Conservation (phyloP, 257 asterid species). For the Gentiana macrophylla region DNA sequence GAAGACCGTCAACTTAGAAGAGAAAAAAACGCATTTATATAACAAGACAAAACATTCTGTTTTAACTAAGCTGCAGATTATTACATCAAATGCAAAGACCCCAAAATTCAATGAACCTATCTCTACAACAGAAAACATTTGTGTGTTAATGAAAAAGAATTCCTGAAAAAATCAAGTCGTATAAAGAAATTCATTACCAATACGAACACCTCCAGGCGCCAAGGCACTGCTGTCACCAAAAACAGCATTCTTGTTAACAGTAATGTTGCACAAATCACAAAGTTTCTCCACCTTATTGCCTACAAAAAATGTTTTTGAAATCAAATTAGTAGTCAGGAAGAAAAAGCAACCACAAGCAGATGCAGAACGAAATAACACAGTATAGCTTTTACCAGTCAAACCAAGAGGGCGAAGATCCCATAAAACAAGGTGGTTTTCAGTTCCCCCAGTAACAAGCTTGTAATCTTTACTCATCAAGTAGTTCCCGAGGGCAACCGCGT, state of each 20-base stretch:
- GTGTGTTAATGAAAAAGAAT: background rate
- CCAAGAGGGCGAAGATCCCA: conserved; percentile 99
- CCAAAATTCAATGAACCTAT: background rate
- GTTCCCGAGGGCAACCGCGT: conserved; percentile 82
- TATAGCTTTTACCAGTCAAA: conserved; percentile 50
- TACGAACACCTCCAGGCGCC: conserved; percentile 97
- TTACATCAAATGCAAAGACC: no score
- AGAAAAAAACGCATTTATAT: no score
- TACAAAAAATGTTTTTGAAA: conserved; percentile 11
- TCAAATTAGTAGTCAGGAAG: background rate
- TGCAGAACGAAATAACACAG: background rate
- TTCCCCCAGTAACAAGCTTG: conserved; percentile 78
- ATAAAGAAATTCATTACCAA: conserved; percentile 38
- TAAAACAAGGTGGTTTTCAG: conserved; percentile 91
- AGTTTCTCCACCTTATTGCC: conserved; percentile 96
- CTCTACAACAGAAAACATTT: background rate
- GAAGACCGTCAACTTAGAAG: no score
- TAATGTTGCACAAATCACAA: conserved; percentile 83
- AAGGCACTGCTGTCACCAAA: conserved; percentile 97
- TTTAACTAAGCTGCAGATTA: no score
- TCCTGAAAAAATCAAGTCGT: background rate
- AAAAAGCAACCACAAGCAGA: background rate
- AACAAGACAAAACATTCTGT: no score
- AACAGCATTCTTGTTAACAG: conserved; percentile 94
- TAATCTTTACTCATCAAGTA: conserved; percentile 79